Evolutionary conservation across 768 basidiomycete species (phyloP), one percentile per base, ranked within the genome.

Genomic region (Lactarius evosmus): DNA sequence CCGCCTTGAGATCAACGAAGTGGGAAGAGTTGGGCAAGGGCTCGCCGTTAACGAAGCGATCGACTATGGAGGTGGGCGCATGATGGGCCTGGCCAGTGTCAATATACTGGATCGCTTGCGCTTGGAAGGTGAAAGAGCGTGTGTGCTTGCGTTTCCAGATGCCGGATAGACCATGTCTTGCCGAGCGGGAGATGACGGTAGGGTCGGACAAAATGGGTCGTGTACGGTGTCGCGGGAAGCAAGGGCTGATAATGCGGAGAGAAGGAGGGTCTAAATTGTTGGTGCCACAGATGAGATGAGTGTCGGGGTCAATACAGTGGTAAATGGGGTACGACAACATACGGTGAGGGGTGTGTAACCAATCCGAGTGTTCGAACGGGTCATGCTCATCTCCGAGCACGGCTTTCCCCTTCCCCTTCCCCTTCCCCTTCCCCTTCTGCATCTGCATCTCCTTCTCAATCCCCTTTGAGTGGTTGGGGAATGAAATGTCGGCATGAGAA

Each of bases 301-400:
- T 25, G 50, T 56, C 30, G 25, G 63, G 25, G 58, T 16, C 38
- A 56, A 51, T 27, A 1, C 30, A 11, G 14, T 38, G 33, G 44
- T 54, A 33, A 3, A 66, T 38, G 36, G 33, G 27, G 27, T 3
- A 44, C 1, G 58, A 55, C 4, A 51, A 64, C 67, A 32, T 58
- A 68, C 67, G 49, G 36, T 68, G 66, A 40, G 57, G 29, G 25
- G 34, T 7, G 41, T 49, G 55, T 32, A 67, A 60, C 65, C 67
- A 68, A 32, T 63, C 58, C 11, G 61, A 58, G 46, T 30, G 27
- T 62, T 67, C 57, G 58, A 60, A 41, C 60, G 49, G 33, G 38
- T 40, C 27, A n/a, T 40, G 32, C 7, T 63, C 66, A 49, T 66
- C 50, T 60, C 64, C 59, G 64, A 53, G 61, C 7, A 49, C 55